phyloP scores from a whole-genome alignment of 75 land plant species.

The Cryptomeria japonica region DNA sequence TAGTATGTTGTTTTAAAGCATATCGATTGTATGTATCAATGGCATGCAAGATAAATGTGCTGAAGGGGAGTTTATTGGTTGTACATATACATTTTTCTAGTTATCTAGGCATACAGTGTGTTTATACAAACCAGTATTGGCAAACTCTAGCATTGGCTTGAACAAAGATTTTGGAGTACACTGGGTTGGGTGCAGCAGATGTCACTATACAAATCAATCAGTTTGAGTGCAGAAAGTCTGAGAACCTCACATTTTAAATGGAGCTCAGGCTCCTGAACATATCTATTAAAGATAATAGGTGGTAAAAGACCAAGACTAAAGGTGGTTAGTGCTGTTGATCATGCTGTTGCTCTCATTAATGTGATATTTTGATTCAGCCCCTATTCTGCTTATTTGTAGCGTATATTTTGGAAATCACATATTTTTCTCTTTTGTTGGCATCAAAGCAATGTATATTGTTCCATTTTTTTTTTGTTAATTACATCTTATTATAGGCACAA shows the following conservation, averaged over 20 bases:
- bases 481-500: background rate
- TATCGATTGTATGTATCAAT: background rate
- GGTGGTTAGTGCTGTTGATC: background rate
- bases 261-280: too few relatives aligned
- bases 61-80: background rate
- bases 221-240: too few relatives aligned
- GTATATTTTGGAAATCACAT: background rate
- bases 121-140: background rate
- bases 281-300: background rate
- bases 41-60: background rate
- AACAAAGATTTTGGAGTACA: background rate
- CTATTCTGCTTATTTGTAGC: background rate
- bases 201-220: too few relatives aligned
- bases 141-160: background rate
- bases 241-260: too few relatives aligned
- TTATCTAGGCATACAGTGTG: background rate
- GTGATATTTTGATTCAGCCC: background rate
- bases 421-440: background rate
- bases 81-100: background rate
- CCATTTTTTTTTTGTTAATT: background rate
- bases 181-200: too few relatives aligned
- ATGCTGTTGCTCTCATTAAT: background rate
- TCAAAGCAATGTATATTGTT: background rate
- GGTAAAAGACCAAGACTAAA: background rate
- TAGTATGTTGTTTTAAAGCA: background rate